Percentiles rank a stretch among this genome's conserved stretches.
Evolutionary conservation across 2,329 filamentous ascomycete species (phyloP).

Genomic region (Apiospora kogelbergensis): DNA sequence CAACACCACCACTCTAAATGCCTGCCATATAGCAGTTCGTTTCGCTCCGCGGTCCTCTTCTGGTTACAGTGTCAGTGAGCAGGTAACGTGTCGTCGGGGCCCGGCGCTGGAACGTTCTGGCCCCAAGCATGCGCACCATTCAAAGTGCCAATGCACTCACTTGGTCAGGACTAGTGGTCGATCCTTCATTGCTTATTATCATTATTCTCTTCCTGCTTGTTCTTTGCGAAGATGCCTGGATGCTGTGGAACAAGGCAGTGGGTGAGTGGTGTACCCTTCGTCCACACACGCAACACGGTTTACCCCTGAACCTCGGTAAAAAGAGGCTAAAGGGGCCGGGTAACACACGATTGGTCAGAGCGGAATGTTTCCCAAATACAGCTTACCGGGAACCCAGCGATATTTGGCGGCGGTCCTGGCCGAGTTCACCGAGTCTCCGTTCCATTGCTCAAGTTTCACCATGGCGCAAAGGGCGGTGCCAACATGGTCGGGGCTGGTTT

Average conservation of each 20-base stretch:
- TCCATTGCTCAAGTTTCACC: background rate
- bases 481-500: too few species aligned
- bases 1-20: too few species aligned
- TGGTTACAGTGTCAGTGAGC: background rate
- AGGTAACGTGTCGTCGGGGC: background rate
- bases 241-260: too few species aligned
- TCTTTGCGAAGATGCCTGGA: too few species aligned
- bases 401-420: background rate
- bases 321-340: constrained; percentile 15
- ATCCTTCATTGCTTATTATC: background rate
- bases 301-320: constrained; percentile 14
- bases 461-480: too few species aligned
- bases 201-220: background rate
- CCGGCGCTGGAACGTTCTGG: background rate
- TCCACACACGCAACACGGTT: background rate
- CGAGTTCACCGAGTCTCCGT: background rate
- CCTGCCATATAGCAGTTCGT: background rate
- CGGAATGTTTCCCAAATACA: constrained; percentile 2
- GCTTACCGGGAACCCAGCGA: background rate
- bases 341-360: background rate
- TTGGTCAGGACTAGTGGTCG: too few species aligned
- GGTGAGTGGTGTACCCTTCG: background rate
- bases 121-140: background rate
- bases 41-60: background rate
- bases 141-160: too few species aligned